Percentiles rank a stretch among this genome's conserved stretches.
These are phyloP conservation scores for Pachyrhizus erosus DNA, from an alignment of 306 rosid genomes.

Conservation along the genomic window DNA sequence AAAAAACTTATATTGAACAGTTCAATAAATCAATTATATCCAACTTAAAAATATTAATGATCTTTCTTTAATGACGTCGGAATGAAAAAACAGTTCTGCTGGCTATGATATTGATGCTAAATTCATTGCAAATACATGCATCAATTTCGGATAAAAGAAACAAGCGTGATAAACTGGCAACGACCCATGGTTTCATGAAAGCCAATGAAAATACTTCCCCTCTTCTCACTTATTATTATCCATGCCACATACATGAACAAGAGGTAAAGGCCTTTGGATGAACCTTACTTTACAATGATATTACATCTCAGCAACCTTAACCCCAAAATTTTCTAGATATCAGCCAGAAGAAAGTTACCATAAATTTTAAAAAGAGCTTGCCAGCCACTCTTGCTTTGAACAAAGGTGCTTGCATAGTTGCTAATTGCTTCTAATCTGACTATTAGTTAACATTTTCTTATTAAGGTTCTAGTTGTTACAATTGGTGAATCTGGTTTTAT, in stretches of 20 bases:
- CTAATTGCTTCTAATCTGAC: conserved; percentile 37
- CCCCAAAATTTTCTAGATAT: conserved; percentile 57
- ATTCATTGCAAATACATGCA: background rate
- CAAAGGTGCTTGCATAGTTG: conserved; percentile 44
- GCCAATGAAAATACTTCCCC: conserved; percentile 16
- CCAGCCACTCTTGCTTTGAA: conserved; percentile 34
- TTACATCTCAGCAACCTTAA: conserved; percentile 85
- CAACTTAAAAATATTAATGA: background rate
- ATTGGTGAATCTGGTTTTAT: conserved; percentile 51
- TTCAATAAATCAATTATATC: background rate
- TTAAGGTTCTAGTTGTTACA: conserved; percentile 45
- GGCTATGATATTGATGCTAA: background rate
- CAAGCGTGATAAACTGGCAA: background rate
- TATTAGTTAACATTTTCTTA: conserved; percentile 47
- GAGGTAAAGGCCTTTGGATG: conserved; percentile 75
- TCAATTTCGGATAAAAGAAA: background rate
- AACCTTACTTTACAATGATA: conserved; percentile 61
- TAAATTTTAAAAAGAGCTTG: conserved; percentile 34
- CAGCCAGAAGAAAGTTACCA: conserved; percentile 40
- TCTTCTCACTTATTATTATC: background rate
- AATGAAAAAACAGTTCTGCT: background rate
- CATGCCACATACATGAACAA: conserved; percentile 37
- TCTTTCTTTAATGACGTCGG: background rate
- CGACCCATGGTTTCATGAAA: conserved; percentile 16
- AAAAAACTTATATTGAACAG: background rate